A percentile compares a stretch with the other conserved stretches of the same genome.
Evolutionary conservation across 2,329 filamentous ascomycete species (phyloP).

Genomic region (Proliferodiscus dingleyae): DNA sequence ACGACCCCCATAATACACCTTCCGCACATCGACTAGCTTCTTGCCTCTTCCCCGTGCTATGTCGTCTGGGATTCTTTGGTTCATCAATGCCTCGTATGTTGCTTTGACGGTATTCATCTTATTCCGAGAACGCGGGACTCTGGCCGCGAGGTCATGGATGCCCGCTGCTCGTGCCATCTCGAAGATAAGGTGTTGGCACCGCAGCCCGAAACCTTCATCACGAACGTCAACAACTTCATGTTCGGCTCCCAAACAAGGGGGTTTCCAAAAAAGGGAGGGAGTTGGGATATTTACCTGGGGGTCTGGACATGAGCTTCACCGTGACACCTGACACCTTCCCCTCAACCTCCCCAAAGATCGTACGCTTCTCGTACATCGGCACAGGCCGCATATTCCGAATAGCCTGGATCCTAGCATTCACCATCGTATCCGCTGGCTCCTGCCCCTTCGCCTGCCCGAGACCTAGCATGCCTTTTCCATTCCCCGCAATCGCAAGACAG

Average conservation of each 20-base stretch:
- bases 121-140: conserved; percentile 81
- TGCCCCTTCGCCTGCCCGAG: conserved; percentile 86
- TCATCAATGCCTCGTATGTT: conserved; percentile 73
- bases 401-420: conserved; percentile 74
- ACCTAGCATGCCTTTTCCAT: conserved; percentile 78
- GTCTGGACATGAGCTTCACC: conserved; percentile 74
- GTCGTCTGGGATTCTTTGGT: conserved; percentile 82
- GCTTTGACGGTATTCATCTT: conserved; percentile 98
- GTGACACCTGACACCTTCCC: conserved; percentile 85
- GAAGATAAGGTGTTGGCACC: conserved; percentile 86
- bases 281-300: conserved; percentile 84
- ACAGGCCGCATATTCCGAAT: conserved; percentile 94
- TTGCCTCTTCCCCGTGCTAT: conserved; percentile 84
- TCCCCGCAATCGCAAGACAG: conserved; percentile 76
- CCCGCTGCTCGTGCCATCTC: conserved; percentile 87
- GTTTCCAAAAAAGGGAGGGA: too few species aligned
- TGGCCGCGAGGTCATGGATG: conserved; percentile 79
- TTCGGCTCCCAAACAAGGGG: too few species aligned
- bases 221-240: conserved; percentile 9
- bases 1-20: conserved; percentile 87
- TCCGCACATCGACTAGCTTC: conserved; percentile 93
- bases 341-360: conserved; percentile 80
- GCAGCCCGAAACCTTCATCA: conserved; percentile 81
- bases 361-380: conserved; percentile 82
- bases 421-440: conserved; percentile 60